A percentile compares a stretch with the other conserved stretches of the same genome.
Conservation (phyloP, 176 grass and related monocot species). For the Oryza nivara region DNA sequence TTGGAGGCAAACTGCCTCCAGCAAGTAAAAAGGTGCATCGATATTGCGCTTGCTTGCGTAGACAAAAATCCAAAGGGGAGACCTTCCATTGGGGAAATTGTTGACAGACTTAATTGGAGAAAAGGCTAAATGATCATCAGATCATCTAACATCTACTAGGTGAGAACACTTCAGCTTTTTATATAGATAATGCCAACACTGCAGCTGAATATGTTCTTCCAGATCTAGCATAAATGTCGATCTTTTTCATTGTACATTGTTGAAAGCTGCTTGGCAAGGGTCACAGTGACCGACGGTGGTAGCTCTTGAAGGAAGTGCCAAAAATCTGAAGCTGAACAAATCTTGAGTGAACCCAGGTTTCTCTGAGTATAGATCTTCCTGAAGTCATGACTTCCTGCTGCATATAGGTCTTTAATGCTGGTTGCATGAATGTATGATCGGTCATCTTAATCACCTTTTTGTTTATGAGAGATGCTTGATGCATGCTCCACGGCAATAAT, state of each 20-base stretch:
- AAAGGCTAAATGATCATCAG: not conserved
- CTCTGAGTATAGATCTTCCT: too few relatives aligned
- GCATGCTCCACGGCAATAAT: too few relatives aligned
- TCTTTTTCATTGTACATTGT: not conserved
- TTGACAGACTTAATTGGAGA: not conserved
- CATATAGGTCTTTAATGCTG: not conserved
- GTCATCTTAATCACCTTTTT: too few relatives aligned
- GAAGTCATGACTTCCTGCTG: not conserved
- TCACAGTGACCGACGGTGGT: too few relatives aligned
- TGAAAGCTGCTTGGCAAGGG: not conserved
- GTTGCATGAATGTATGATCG: too few relatives aligned
- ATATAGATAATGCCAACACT: too few relatives aligned
- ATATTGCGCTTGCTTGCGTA: conserved; percentile 11
- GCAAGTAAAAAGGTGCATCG: conserved; percentile 35
- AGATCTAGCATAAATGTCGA: not conserved
- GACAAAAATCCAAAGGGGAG: conserved; percentile 13
- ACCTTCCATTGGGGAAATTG: not conserved
- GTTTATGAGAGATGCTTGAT: too few relatives aligned
- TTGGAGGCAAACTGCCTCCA: conserved; percentile 28
- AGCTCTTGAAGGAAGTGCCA: too few relatives aligned
- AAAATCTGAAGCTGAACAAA: too few relatives aligned
- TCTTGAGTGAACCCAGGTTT: not conserved
- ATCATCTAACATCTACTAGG: not conserved
- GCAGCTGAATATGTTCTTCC: not conserved
- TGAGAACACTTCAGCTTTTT: not conserved